phyloP scores from a whole-genome alignment of 2,329 filamentous ascomycete species.

The Penicillium sp. region DNA sequence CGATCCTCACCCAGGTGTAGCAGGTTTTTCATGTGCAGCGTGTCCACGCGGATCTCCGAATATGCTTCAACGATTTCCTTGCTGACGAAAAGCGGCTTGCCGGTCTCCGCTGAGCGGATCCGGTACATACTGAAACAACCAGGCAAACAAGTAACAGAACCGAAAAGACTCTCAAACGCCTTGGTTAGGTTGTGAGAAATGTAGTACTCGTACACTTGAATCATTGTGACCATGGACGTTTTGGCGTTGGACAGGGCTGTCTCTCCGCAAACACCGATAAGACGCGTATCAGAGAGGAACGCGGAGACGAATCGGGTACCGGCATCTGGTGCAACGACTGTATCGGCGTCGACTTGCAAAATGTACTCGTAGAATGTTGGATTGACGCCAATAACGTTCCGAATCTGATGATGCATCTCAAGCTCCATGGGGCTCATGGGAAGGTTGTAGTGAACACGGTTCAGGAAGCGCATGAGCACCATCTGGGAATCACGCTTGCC shows the following conservation, averaged over 20 bases:
- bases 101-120: constrained; percentile 86
- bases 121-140: constrained; percentile 99
- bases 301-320: constrained; percentile 86
- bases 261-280: constrained; percentile 94
- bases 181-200: constrained; percentile 97
- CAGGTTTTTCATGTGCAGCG: constrained; percentile 97
- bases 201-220: constrained; percentile 99
- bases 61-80: constrained; percentile 85
- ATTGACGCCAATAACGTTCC: constrained; percentile 98
- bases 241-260: constrained; percentile 91
- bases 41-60: constrained; percentile 90
- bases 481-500: constrained; percentile 99
- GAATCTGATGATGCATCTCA: constrained; percentile 97
- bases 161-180: constrained; percentile 95
- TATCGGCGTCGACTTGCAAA: constrained; percentile 95
- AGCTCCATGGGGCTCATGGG: constrained; percentile 94
- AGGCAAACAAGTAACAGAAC: constrained; percentile 92
- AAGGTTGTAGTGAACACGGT: constrained; percentile 95
- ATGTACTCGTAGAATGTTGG: constrained; percentile 98
- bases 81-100: constrained; percentile 94
- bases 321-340: constrained; percentile 82
- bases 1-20: constrained; percentile 96
- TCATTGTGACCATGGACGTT: constrained; percentile 93
- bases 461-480: constrained; percentile 97
- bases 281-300: constrained; percentile 83